Base-by-base conservation (phyloP, 768 basidiomycete genomes). In the Polyporus arcularius region DNA sequence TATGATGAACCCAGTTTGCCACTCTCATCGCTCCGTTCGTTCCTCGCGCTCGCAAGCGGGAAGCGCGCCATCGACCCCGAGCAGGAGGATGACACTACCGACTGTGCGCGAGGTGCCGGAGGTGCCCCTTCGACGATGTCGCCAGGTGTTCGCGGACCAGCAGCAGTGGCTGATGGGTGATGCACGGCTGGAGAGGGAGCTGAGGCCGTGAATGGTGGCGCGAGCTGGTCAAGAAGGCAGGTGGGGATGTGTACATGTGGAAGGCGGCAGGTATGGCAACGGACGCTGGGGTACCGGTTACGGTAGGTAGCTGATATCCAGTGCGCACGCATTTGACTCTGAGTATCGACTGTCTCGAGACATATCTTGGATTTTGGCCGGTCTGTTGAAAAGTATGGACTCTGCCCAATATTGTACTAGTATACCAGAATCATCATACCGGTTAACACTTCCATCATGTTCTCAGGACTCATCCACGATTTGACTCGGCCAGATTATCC, bases 111-210 rank as follows among this genome's bases (percentile, higher is more conserved):
- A 68, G 26, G 66, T 61, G n/a, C 53, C 60, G 38, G 66, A 65
- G 42, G 41, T 28, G 43, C 49, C 21, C 21, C 21, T 26, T 26
- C 21, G 21, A 26, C 21, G 70, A 32, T 64, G 62, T 43, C 56
- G 68, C 3, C 70, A 67, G 1, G 58, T 67, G 4, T 65, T 71
- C 55, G 61, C 69, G 15, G 65, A 69, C 41, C 65, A 67, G 48
- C 56, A 62, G 42, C 71, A 72, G 55, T 72, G 71, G 71, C 48
- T 65, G 39, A 60, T 53, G 53, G 59, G 61, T 15, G 70, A 72
- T 46, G 60, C 64, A n/a, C 55, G 62, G 41, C 41, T 67, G 48
- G 68, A 64, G 31, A 47, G 63, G 21, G 61, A 68, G 30, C n/a
- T 60, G 55, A 62, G 43, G 45, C 62, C 58, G 35, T 62, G 55